A percentile compares a stretch with the other conserved stretches of the same genome.
Evolutionary conservation across 1,284 basidiomycete genomes (phyloP).

Genomic region (Cryptococcus deneoformans): DNA sequence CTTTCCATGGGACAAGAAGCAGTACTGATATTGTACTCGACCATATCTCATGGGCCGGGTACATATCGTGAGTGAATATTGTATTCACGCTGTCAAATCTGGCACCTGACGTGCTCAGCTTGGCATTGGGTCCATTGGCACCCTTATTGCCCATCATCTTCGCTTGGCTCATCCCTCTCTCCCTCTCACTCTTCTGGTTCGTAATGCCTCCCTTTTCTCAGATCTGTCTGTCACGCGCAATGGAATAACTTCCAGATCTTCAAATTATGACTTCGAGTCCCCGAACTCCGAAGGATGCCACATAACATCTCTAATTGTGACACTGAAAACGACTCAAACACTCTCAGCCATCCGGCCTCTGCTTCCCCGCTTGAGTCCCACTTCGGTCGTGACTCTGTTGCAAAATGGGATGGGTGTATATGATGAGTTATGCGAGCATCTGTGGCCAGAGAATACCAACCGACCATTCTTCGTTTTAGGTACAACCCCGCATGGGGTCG

Average conservation of each 20-base stretch:
- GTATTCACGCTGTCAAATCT: neutral
- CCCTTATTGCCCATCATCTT: constrained; percentile 73
- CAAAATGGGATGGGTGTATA: constrained; percentile 91
- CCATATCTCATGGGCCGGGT: neutral
- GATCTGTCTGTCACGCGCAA: constrained; percentile 11
- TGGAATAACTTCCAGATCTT: constrained; percentile 10
- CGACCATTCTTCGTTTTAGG: constrained; percentile 86
- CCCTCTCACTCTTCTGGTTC: constrained; percentile 67
- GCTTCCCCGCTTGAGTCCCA: constrained; percentile 56
- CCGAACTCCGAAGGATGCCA: constrained; percentile 27
- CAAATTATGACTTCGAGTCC: constrained; percentile 24
- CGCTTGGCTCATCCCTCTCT: constrained; percentile 55
- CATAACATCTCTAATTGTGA: constrained; percentile 71
- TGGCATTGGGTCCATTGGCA: constrained; percentile 76
- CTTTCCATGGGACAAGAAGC: neutral
- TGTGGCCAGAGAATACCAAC: constrained; percentile 69
- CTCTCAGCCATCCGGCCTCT: constrained; percentile 61
- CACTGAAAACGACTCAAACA: constrained; percentile 73
- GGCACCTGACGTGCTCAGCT: constrained; percentile 42
- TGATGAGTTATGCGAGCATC: constrained; percentile 64
- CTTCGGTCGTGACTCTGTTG: constrained; percentile 80
- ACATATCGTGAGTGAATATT: constrained; percentile 4
- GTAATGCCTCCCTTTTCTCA: constrained; percentile 33
- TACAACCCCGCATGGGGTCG: constrained; percentile 75
- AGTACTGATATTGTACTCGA: neutral